Evolutionary conservation across 164 flowering plant species (phyloP), one percentile per base, ranked within the genome.

Genomic region (Tetracentron sinense): DNA sequence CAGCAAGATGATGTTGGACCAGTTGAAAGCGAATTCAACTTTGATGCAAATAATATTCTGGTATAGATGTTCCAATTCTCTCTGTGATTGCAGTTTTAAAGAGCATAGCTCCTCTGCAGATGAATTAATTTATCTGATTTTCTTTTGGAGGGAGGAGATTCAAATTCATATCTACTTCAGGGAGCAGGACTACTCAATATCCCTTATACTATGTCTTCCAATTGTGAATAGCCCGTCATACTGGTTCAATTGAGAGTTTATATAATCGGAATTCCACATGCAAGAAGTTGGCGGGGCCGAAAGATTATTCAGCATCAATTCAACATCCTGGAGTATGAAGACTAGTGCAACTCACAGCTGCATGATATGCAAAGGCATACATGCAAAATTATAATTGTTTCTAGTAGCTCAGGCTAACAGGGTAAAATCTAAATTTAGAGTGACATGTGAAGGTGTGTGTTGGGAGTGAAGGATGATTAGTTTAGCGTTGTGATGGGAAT

Each of bases 21-120:
- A 7, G 72, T 72, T 57, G 90, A 85, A 42, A 65, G 50, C 3
- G 90, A 89, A 50, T 81, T 79, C 54, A 86, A 81, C 58, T 80
- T 80, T 69, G 92, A 92, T 75, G 89, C 78, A 73, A 88, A 87
- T 67, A 77, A 86, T 47, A 79, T 83, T 71, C 83, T 85, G 5
- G 83, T 71, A 25, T 82, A 82, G 75, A 33, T 51, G 53, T 47
- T n/a, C 28, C 31, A 3, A 29, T 44, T 56, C 55, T 51, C 56
- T 54, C 29, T 42, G 4, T 27, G 42, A 7, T 62, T 69, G 62
- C 61, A 49, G 33, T 53, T 26, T 65, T 65, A 22, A 50, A 56
- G 67, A 76, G 62, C 68, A 81, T 74, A 71, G 27, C 29, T 59
- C 67, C 69, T 54, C 25, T 61, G 26, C 56, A 64, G 58, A 58